phyloP scores from a whole-genome alignment of 2,329 filamentous ascomycete genomes.

The Gaeumannomyces sp. region DNA sequence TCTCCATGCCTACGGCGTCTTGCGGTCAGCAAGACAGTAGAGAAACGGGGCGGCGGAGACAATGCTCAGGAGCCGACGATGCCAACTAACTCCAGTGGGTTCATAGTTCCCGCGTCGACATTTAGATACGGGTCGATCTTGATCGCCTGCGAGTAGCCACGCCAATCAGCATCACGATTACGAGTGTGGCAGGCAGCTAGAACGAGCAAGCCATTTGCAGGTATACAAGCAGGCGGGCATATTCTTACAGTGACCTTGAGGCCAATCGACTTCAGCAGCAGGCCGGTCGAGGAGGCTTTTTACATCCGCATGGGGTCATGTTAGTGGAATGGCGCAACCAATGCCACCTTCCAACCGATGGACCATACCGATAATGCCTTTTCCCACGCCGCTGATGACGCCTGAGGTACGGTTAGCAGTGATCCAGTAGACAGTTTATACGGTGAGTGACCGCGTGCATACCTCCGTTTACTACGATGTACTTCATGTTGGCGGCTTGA shows the following conservation, averaged over 20 bases:
- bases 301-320: not conserved
- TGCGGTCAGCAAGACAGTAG: slow-evolving; percentile 10
- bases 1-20: slow-evolving; percentile 63
- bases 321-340: not conserved
- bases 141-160: slow-evolving; percentile 21
- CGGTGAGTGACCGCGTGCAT: not conserved
- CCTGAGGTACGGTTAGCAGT: slow-evolving; percentile 8
- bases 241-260: slow-evolving; percentile 59
- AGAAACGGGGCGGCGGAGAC: slow-evolving; percentile 1
- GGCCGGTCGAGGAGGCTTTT: slow-evolving; percentile 32
- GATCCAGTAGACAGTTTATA: not conserved
- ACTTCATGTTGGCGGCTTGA: slow-evolving; percentile 17
- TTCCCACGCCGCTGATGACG: slow-evolving; percentile 20
- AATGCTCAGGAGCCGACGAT: slow-evolving; percentile 4
- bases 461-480: slow-evolving; percentile 21
- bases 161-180: not conserved
- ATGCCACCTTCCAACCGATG: not conserved
- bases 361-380: slow-evolving; percentile 17
- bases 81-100: slow-evolving; percentile 29
- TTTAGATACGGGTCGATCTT: slow-evolving; percentile 48
- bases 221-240: slow-evolving; percentile 49
- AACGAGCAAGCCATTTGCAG: not conserved
- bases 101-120: slow-evolving; percentile 29
- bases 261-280: slow-evolving; percentile 74
- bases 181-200: not conserved